These are phyloP conservation scores for Cephalotrichum gorgonifer DNA, from an alignment of 2,329 filamentous ascomycete species.

Conservation along the genomic window DNA sequence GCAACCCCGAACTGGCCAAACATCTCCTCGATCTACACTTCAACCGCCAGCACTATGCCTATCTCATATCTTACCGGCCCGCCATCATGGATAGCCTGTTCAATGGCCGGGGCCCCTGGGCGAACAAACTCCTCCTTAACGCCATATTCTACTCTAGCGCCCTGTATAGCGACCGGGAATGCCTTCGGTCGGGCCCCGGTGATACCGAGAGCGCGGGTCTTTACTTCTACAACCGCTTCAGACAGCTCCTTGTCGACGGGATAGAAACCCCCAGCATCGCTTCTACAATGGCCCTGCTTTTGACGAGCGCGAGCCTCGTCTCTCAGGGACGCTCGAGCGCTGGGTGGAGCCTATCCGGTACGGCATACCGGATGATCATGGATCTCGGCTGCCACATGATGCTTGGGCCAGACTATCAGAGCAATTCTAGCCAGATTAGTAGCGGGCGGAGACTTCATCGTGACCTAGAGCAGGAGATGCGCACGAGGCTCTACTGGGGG, in stretches of 20 bases:
- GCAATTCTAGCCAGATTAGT: slow-evolving; percentile 7
- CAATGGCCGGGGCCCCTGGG: slow-evolving; percentile 21
- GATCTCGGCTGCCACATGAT: slow-evolving; percentile 25
- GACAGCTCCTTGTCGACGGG: slow-evolving; percentile 21
- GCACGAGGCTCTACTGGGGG: slow-evolving; percentile 22
- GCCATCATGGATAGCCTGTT: slow-evolving; percentile 26
- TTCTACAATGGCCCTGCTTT: slow-evolving; percentile 22
- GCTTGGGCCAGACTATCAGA: slow-evolving; percentile 16
- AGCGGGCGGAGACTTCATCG: slow-evolving; percentile 10
- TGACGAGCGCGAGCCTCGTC: slow-evolving; percentile 20
- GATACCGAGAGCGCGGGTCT: slow-evolving; percentile 22
- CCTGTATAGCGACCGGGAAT: slow-evolving; percentile 25
- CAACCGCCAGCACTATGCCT: slow-evolving; percentile 24
- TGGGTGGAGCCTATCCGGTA: slow-evolving; percentile 23
- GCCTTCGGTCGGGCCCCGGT: slow-evolving; percentile 19
- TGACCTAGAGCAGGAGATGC: slow-evolving; percentile 21
- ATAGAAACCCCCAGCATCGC: slow-evolving; percentile 24
- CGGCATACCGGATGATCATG: slow-evolving; percentile 26
- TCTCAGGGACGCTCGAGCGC: slow-evolving; percentile 22
- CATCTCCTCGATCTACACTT: slow-evolving; percentile 27
- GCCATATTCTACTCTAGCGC: slow-evolving; percentile 28
- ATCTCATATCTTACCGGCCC: slow-evolving; percentile 26
- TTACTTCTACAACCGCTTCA: slow-evolving; percentile 25
- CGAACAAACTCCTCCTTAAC: slow-evolving; percentile 26
- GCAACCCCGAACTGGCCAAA: slow-evolving; percentile 20